Evolutionary conservation across 2,329 filamentous ascomycete species (phyloP), one percentile per base, ranked within the genome.

Genomic region (Pseudogymnoascus sp.): DNA sequence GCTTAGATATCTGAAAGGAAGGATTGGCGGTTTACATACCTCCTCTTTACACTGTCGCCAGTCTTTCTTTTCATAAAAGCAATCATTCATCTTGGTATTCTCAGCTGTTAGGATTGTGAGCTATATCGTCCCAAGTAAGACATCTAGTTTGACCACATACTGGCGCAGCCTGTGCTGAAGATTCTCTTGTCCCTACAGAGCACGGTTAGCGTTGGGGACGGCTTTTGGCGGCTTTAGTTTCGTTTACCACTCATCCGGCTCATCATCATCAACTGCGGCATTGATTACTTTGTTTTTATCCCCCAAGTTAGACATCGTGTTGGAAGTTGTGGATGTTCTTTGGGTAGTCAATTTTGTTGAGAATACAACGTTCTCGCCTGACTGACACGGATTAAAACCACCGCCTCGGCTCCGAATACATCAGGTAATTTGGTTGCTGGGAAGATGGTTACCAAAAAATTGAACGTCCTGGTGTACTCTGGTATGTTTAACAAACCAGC

Each of bases 11-110:
- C 69, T 66, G 67, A 66, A 71, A 44, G 63, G 62, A 8, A 56
- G 62, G 59, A 62, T 65, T 50, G 34, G 36, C 60, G 60, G 62
- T 23, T 53, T 63, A 78, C 89, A 79, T 75, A 96, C 93, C 85
- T 97, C 93, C 68, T 86, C 82, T 73, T 89, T 89, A 77, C 95
- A 99, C 64, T 83, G 82, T 69, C 95, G 83, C 93, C 95, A 99
- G 74, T 99, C 95, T 75, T 93, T 96, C 82, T 93, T 96, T 63
- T 93, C 91, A 73, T 86, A 96, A 76, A 96, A 96, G 77, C 95
- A 99, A 75, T 97, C 91, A 37, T 92, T 97, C 87, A 99, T 84
- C 72, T 87, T 93, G 62, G 84, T 79, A 72, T 97, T 96, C 73
- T 97, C 93, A 21, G 85, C 93, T 97, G 68, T 53, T 37, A 2